Evolutionary conservation across 495 filamentous ascomycete species (phyloP), one percentile per base, ranked within the genome.

Genomic region (Bacidia rubella): DNA sequence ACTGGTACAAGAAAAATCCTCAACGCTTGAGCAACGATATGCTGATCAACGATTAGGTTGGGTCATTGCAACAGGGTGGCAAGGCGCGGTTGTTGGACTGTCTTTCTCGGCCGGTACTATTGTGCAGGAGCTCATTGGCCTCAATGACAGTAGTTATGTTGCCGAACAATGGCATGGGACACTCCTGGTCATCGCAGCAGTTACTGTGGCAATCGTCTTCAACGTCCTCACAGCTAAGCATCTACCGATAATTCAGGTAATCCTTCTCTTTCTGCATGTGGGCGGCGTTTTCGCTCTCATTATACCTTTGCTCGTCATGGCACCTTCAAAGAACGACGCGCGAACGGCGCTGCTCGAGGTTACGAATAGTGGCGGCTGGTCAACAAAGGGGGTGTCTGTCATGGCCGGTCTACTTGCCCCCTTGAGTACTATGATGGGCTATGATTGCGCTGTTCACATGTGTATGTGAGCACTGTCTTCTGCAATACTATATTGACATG

Each of bases 231-330:
- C 78, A 0, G 70, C 73, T 1, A 70, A 70, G 22, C 62, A 68
- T 5, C 66, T 83, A 29, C 78, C 81, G 0, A 58, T 74, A 17
- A 63, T 84, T 29, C 78, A 85, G 58, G 72, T 66, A 1, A 47
- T 79, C 17, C 74, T 81, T 43, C 60, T 85, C 25, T 67, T 81
- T 12, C 66, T 83, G 15, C 81, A 85, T 64, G 61, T 82, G 19
- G 61, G 75, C 17, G 78, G 77, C 1, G 73, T 85, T 46, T 78
- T 85, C 54, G 77, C 70, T 11, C 71, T 83, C 38, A 62, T 84
- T 32, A 74, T 83, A 19, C 74, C 77, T 0, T 61, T 85, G 15
- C 72, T 72, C 63, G 70, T 76, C 38, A 68, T 81, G 44, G 68
- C 70, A 10, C 71, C 73, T 4, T 27, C 32, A 12, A 68, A 68